Evolutionary conservation across 2,329 filamentous ascomycete genomes (phyloP), one percentile per base, ranked within the genome.

Genomic region (Aureobasidium pullulans): DNA sequence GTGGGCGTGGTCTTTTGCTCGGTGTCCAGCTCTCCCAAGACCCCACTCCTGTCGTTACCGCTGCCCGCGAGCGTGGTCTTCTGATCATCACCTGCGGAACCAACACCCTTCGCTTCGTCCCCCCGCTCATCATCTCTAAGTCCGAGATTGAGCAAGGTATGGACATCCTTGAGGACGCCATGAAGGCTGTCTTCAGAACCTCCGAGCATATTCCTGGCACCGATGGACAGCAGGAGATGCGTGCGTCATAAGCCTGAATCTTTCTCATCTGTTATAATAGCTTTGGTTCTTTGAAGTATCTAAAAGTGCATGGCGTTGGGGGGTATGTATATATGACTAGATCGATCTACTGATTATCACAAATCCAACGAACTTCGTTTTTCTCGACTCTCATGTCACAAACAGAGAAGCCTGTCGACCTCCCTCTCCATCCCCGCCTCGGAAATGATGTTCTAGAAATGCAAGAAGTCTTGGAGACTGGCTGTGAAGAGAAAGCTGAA

Each of bases 21-120:
- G 94, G 94, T 28, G 73, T 96, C 46, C 94, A 99, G 76, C 76
- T 99, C 60, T 84, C 80, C 6, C 78, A 84, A 64, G 88, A 94
- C 70, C 89, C 84, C 32, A 81, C 81, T 16, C 81, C 80, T 11
- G 85, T 99, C 61, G 80, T 99, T 62, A 90, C 87, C 64, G 92
- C 91, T 10, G 91, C 92, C 16, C 81, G 94, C 62, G 90, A 97
- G 77, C 81, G 90, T 61, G 94, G 94, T 0, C 73, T 99, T 68
- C 73, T 99, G 61, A 80, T 99, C 61, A 96, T 99, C 69, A 96
- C 91, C 1, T 93, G 90, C 31, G 94, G 94, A 1, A 91, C 86
- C 32, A 96, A 97, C 70, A 96, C 92, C 8, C 75, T 99, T 66
- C 81, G 94, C 49, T 96, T 99, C 67, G 91, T 97, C 60, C 94